Conservation (phyloP, 768 basidiomycete genomes). For the Heimioporus sp. region DNA sequence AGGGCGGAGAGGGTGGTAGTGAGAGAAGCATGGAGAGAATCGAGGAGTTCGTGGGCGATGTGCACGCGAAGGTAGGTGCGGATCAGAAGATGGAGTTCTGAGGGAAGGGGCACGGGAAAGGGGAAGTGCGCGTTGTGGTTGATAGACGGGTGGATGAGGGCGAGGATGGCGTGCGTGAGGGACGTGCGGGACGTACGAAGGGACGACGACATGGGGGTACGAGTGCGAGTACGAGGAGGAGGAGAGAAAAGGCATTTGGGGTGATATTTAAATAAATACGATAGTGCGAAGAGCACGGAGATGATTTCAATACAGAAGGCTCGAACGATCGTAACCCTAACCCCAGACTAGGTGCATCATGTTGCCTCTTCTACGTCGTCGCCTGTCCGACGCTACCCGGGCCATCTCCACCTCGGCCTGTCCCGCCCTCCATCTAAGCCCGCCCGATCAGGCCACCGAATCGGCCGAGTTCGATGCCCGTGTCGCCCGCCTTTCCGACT, state of each 20-base stretch:
- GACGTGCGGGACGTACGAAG: slow-evolving; percentile 40
- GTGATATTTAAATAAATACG: too few relatives aligned
- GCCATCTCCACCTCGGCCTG: slow-evolving; percentile 46
- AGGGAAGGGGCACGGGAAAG: slow-evolving; percentile 36
- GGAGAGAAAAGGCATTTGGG: too few relatives aligned
- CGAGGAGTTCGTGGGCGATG: slow-evolving; percentile 41
- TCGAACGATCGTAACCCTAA: slow-evolving; percentile 29
- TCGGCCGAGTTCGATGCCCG: slow-evolving; percentile 56
- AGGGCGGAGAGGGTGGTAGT: slow-evolving; percentile 28
- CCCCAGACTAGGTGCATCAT: slow-evolving; percentile 36
- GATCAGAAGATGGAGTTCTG: slow-evolving; percentile 53
- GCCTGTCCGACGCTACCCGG: slow-evolving; percentile 23
- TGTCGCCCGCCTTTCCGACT: slow-evolving; percentile 61
- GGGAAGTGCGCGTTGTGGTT: slow-evolving; percentile 24
- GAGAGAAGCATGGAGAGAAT: slow-evolving; percentile 43
- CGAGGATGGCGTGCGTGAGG: slow-evolving; percentile 54
- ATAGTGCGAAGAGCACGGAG: slow-evolving; percentile 23
- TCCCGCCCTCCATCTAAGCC: slow-evolving; percentile 48
- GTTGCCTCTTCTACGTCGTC: slow-evolving; percentile 14
- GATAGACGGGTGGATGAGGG: slow-evolving; percentile 46
- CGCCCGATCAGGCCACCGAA: slow-evolving; percentile 60
- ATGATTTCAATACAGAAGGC: slow-evolving; percentile 13
- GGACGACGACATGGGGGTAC: slow-evolving; percentile 3
- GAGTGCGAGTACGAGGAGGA: too few relatives aligned
- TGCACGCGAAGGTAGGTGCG: slow-evolving; percentile 45